A percentile compares a stretch with the other conserved stretches of the same genome.
These are phyloP conservation scores for Wickerhamomyces alni DNA, from an alignment of 805 yeast species.

Conservation along the genomic window DNA sequence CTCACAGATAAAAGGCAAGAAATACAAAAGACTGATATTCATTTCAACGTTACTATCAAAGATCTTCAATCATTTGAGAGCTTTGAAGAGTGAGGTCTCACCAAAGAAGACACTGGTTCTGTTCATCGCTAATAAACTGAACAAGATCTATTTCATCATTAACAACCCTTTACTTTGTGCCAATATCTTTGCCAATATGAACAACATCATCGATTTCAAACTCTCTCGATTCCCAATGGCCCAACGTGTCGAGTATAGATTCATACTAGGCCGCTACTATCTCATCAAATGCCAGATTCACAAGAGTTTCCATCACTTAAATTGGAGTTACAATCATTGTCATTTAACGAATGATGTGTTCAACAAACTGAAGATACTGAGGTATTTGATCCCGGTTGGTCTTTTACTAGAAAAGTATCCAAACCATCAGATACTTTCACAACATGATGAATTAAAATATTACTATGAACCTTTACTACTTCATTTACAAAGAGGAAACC, in stretches of 20 bases:
- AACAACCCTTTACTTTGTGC: constrained; percentile 53
- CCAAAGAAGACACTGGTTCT: constrained; percentile 42
- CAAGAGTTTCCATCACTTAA: constrained; percentile 40
- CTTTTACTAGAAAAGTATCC: constrained; percentile 48
- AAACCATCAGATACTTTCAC: constrained; percentile 23
- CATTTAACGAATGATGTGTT: constrained; percentile 2
- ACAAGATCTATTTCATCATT: constrained; percentile 45
- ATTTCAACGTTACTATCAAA: constrained; percentile 21
- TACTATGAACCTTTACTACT: constrained; percentile 33
- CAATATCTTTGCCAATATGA: constrained; percentile 56
- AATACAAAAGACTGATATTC: constrained; percentile 28
- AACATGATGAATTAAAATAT: constrained; percentile 21
- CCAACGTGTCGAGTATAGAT: constrained; percentile 48
- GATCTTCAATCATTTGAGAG: constrained; percentile 21
- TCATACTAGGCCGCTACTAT: constrained; percentile 46
- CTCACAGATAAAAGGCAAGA: constrained; percentile 37
- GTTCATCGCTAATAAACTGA: constrained; percentile 42
- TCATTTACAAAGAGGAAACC: constrained; percentile 37
- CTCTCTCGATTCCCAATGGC: constrained; percentile 33
- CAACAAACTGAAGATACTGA: constrained; percentile 29
- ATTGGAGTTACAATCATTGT: constrained; percentile 32
- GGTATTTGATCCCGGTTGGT: constrained; percentile 45
- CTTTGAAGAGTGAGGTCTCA: constrained; percentile 24
- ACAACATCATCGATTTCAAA: constrained; percentile 36
- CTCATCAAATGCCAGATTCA: constrained; percentile 45